These are phyloP conservation scores for Dryas drummondii DNA, from an alignment of 306 rosid genomes.

Conservation along the genomic window DNA sequence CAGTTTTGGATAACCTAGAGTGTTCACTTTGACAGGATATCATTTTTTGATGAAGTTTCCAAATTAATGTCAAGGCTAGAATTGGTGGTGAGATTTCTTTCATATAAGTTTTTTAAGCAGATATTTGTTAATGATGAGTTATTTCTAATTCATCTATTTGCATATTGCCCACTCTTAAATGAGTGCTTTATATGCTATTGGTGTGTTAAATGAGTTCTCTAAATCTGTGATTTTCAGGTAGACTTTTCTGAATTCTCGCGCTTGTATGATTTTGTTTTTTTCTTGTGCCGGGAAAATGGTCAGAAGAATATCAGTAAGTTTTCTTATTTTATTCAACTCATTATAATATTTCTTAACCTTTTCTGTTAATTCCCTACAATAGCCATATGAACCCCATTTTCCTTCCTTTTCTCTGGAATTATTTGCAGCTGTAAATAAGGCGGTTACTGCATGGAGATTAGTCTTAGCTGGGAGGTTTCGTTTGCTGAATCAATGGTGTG, in stretches of 20 bases:
- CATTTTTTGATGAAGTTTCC: constrained; percentile 66
- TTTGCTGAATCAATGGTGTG: constrained; percentile 81
- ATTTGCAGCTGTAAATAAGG: constrained; percentile 75
- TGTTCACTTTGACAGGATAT: constrained; percentile 50
- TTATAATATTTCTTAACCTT: not conserved
- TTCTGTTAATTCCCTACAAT: constrained; percentile 17
- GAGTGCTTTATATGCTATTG: constrained; percentile 8
- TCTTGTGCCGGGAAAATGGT: constrained; percentile 86
- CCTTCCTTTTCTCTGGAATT: constrained; percentile 19
- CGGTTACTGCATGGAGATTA: constrained; percentile 81
- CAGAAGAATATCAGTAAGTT: constrained; percentile 92
- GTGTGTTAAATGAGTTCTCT: constrained; percentile 9
- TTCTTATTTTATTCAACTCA: not conserved
- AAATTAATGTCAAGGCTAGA: constrained; percentile 61
- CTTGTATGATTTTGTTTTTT: constrained; percentile 89
- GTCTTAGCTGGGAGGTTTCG: constrained; percentile 84
- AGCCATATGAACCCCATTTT: constrained; percentile 7
- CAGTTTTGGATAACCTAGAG: constrained; percentile 14
- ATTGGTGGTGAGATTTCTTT: constrained; percentile 56
- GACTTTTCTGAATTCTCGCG: constrained; percentile 71
- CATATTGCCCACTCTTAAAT: not conserved
- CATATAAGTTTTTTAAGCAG: constrained; percentile 17
- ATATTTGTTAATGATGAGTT: constrained; percentile 4
- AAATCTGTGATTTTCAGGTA: constrained; percentile 44
- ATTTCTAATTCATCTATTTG: not conserved